Evolutionary conservation across 495 filamentous ascomycete genomes (phyloP).

Genomic region (Daldinia childiae): DNA sequence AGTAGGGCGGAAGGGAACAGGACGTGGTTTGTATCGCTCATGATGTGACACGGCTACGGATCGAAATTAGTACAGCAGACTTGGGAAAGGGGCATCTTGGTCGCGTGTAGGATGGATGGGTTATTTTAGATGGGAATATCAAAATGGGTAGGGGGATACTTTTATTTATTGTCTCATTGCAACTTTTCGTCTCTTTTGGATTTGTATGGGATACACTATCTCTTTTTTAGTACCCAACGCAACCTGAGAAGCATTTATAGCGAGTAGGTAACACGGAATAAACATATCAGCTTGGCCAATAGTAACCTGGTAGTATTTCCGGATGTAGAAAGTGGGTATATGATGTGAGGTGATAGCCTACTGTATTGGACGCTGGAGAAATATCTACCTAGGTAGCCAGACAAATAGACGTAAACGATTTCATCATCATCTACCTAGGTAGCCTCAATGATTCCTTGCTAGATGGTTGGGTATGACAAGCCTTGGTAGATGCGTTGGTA

Average conservation of each 20-base stretch:
- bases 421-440: neutral
- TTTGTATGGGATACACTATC: neutral
- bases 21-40: neutral
- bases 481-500: neutral
- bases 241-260: neutral
- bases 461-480: neutral
- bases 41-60: neutral
- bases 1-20: neutral
- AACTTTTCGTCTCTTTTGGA: neutral
- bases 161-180: neutral
- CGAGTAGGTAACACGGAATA: neutral
- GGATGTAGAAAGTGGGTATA: slow-evolving; percentile 10
- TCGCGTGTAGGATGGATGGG: neutral
- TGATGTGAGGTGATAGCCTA: neutral
- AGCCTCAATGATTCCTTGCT: neutral
- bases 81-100: neutral
- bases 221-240: neutral
- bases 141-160: neutral
- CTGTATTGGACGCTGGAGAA: neutral
- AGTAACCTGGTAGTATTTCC: slow-evolving; percentile 11
- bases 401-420: too few species aligned
- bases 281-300: neutral
- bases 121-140: neutral
- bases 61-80: neutral
- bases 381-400: neutral